Percentiles rank a stretch among this genome's conserved stretches.
Conservation (phyloP, 2,329 filamentous ascomycete species). For the Curvularia lunata region DNA sequence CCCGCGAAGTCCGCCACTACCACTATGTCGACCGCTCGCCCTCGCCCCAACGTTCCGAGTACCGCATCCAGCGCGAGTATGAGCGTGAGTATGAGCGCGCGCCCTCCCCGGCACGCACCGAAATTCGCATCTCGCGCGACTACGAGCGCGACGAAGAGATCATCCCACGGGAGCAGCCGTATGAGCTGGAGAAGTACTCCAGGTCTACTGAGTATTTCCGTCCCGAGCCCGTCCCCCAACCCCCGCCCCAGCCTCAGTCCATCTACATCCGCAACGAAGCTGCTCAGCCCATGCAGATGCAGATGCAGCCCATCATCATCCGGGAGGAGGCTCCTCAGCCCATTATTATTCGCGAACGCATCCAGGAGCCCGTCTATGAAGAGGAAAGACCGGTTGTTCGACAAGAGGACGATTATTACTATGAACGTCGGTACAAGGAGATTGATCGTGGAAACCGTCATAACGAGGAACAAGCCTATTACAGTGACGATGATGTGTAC, state of each 20-base stretch:
- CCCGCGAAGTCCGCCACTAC: slow-evolving; percentile 47
- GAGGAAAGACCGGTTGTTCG: slow-evolving; percentile 57
- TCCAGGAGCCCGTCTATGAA: slow-evolving; percentile 64
- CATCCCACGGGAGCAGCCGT: slow-evolving; percentile 38
- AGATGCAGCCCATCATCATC: slow-evolving; percentile 54
- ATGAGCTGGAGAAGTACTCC: slow-evolving; percentile 58
- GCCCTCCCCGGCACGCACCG: slow-evolving; percentile 53
- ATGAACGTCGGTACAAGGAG: slow-evolving; percentile 63
- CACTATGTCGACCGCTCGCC: slow-evolving; percentile 48
- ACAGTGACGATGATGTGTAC: slow-evolving; percentile 68
- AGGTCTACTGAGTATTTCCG: slow-evolving; percentile 60
- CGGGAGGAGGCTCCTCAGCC: slow-evolving; percentile 50
- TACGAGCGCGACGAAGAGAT: slow-evolving; percentile 42
- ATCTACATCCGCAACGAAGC: slow-evolving; percentile 60
- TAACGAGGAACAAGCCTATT: slow-evolving; percentile 55
- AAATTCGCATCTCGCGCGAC: slow-evolving; percentile 42
- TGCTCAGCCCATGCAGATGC: slow-evolving; percentile 55
- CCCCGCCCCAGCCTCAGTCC: slow-evolving; percentile 41
- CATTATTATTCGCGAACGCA: slow-evolving; percentile 54
- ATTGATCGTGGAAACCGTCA: slow-evolving; percentile 57
- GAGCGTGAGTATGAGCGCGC: slow-evolving; percentile 47
- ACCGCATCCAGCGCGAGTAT: slow-evolving; percentile 60
- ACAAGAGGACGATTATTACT: slow-evolving; percentile 66
- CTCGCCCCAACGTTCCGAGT: slow-evolving; percentile 56
- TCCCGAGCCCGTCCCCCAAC: slow-evolving; percentile 48